A percentile compares a stretch with the other conserved stretches of the same genome.
Conservation (phyloP, 306 rosid species). For the Lotus japonicus region DNA sequence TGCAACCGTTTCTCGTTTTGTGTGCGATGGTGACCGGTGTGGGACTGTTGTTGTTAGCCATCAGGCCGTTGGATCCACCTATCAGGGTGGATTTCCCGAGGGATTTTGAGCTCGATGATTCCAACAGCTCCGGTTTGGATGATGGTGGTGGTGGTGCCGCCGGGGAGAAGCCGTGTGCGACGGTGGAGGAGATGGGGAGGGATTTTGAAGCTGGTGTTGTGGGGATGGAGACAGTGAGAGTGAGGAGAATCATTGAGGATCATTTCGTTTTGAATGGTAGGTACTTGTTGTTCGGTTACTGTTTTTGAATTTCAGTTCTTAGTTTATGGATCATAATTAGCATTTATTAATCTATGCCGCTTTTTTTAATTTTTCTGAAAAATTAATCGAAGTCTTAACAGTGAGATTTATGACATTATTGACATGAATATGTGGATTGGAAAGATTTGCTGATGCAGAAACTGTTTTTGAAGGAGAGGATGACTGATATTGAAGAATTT, state of each 20-base stretch:
- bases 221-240: constrained; percentile 48
- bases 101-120: constrained; percentile 15
- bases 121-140: constrained; percentile 14
- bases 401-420: not conserved
- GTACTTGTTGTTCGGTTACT: not conserved
- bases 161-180: constrained; percentile 46
- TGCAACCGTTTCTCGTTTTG: constrained; percentile 35
- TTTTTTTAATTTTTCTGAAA: not conserved
- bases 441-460: not conserved
- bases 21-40: constrained; percentile 40
- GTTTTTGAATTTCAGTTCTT: not conserved
- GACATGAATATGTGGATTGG: not conserved
- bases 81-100: constrained; percentile 26
- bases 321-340: too few species aligned
- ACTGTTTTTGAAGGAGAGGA: constrained; percentile 11
- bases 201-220: constrained; percentile 32
- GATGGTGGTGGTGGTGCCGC: not conserved
- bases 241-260: constrained; percentile 50
- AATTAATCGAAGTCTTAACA: too few species aligned
- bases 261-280: constrained; percentile 72
- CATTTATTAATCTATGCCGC: not conserved
- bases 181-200: constrained; percentile 89
- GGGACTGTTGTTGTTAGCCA: constrained; percentile 47
- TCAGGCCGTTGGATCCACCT: constrained; percentile 58
- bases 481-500: constrained; percentile 6